Evolutionary conservation across 108 stramenopile genomes (phyloP).

Genomic region (Skeletonema costatum): DNA sequence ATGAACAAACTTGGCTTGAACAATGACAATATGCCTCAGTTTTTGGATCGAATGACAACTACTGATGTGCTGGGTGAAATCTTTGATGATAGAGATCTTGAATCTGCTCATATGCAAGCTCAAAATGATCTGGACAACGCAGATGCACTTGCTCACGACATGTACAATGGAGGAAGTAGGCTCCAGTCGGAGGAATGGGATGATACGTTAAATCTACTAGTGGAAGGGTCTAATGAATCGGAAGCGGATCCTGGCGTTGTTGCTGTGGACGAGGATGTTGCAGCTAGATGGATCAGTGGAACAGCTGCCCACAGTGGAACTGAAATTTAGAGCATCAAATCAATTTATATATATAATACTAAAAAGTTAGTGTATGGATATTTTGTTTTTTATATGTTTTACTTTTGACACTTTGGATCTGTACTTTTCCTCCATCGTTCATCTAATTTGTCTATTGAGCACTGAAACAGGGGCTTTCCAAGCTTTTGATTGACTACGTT

Average conservation of each 20-base stretch:
- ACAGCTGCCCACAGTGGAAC: neutral
- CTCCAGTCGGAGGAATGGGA: conserved; percentile 16
- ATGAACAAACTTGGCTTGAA: conserved; percentile 59
- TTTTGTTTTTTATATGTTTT: neutral
- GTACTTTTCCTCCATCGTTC: conserved; percentile 85
- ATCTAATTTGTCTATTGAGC: conserved; percentile 76
- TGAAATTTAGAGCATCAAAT: neutral
- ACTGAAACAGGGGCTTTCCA: conserved; percentile 75
- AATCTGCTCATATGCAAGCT: conserved; percentile 14
- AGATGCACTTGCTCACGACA: conserved; percentile 59
- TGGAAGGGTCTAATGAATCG: conserved; percentile 15
- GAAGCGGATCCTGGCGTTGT: neutral
- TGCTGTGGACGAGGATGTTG: conserved; percentile 39
- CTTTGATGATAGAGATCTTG: conserved; percentile 33
- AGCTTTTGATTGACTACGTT: conserved; percentile 83
- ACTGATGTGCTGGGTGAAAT: conserved; percentile 30
- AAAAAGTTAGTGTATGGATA: neutral
- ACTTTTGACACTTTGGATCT: conserved; percentile 57
- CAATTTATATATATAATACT: neutral
- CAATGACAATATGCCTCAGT: conserved; percentile 45
- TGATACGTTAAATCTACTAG: conserved; percentile 32
- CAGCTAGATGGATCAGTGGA: conserved; percentile 47
- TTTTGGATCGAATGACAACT: conserved; percentile 30
- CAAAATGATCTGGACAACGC: conserved; percentile 47
- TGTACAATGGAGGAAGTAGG: conserved; percentile 39